Evolutionary conservation across 2,329 filamentous ascomycete genomes (phyloP), one percentile per base, ranked within the genome.

Genomic region (Talaromyces sp.): DNA sequence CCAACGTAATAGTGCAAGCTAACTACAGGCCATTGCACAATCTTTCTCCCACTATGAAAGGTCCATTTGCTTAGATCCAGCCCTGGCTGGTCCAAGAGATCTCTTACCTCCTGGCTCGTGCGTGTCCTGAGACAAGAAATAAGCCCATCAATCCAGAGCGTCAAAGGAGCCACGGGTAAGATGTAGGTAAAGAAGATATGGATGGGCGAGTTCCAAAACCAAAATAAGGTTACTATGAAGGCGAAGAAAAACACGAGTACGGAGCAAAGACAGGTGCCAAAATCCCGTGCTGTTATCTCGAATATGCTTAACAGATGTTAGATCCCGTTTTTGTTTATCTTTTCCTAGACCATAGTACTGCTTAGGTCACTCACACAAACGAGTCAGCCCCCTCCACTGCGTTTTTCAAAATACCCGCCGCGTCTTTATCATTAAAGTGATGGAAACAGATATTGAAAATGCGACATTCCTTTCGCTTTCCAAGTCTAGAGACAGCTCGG

Each of bases 371-470:
- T 49, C 55, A 68, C 68, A 63, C 51, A 22, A 63, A 64, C 1
- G 60, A 42, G 44, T 69, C 68, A 22, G 54, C 60, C 9, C 49
- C 61, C 53, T 69, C 59, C 2, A 61, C 45, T 9, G 58, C 54
- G 66, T 88, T 85, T 47, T 76, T 77, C 29, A 92, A 68, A 27
- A 90, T 86, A 8, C 78, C 76, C 22, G 68, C 73, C 0, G 86
- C 88, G 16, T 85, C 70, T 3, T 73, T 72, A 63, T 91, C 86
- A 56, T 85, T 81, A 61, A 91, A 91, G 72, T 91, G 88, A 70
- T 91, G 89, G 65, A 92, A 92, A 1, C 87, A 83, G 2, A 90
- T 77, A 66, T 87, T 89, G 70, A 89, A 91, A 45, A 91, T 73
- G 4, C 88, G 78, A 66, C 90, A 87, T 19, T 89, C 75, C 40